phyloP scores from a whole-genome alignment of 371 early-diverging fungal genomes.

The Encephalitozoon romaleae region DNA sequence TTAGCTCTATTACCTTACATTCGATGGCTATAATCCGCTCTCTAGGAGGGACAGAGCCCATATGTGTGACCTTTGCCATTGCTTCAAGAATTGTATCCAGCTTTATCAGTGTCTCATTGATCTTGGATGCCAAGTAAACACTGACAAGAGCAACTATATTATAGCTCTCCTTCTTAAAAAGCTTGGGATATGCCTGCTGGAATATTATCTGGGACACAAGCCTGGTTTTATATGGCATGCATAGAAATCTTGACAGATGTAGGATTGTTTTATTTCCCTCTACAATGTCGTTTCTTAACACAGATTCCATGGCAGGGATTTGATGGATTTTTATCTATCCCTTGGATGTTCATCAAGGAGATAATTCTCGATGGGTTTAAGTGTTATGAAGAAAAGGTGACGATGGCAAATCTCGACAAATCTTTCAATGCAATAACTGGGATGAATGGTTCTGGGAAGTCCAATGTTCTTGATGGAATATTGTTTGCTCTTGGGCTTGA shows the following conservation, averaged over 20 bases:
- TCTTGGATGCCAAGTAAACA: slow-evolving; percentile 31
- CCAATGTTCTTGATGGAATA: slow-evolving; percentile 95
- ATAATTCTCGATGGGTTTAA: slow-evolving; percentile 60
- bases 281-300: slow-evolving; percentile 28
- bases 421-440: slow-evolving; percentile 95
- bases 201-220: slow-evolving; percentile 27
- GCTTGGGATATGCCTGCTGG: slow-evolving; percentile 33
- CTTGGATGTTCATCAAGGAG: slow-evolving; percentile 54
- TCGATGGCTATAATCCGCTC: slow-evolving; percentile 10
- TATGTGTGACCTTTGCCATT: background rate
- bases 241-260: background rate
- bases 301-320: slow-evolving; percentile 26
- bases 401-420: slow-evolving; percentile 47
- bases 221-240: slow-evolving; percentile 12
- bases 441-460: slow-evolving; percentile 96
- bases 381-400: slow-evolving; percentile 52
- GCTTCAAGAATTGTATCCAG: slow-evolving; percentile 1
- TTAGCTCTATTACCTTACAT: slow-evolving; percentile 23
- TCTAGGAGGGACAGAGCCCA: background rate
- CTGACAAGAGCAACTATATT: slow-evolving; percentile 9
- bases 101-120: slow-evolving; percentile 29
- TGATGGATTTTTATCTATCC: slow-evolving; percentile 11
- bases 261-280: slow-evolving; percentile 42
- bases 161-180: slow-evolving; percentile 31
- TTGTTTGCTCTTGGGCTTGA: slow-evolving; percentile 96